Percentiles rank a stretch among this genome's conserved stretches.
Evolutionary conservation across 2,329 filamentous ascomycete genomes (phyloP).

Genomic region (Epichloe coenophiala): DNA sequence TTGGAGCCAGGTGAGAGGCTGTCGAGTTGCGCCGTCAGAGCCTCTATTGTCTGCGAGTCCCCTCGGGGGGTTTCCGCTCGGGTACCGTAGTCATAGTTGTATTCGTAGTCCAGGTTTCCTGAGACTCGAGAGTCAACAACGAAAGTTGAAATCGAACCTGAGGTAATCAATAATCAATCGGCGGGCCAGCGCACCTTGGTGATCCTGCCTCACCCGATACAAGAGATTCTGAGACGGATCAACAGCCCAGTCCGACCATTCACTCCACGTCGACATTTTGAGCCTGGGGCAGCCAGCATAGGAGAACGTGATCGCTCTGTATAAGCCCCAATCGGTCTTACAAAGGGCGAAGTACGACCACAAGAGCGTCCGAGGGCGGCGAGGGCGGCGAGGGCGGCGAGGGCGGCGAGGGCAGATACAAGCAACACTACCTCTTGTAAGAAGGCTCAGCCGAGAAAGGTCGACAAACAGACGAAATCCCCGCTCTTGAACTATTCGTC

Average conservation of each 20-base stretch:
- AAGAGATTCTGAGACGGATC: slow-evolving; percentile 9
- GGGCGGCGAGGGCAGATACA: background rate
- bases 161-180: background rate
- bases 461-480: background rate
- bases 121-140: background rate
- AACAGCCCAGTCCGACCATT: slow-evolving; percentile 15
- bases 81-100: background rate
- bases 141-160: background rate
- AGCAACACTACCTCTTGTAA: slow-evolving; percentile 5
- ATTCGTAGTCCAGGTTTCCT: slow-evolving; percentile 4
- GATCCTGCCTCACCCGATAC: slow-evolving; percentile 14
- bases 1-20: slow-evolving; percentile 1
- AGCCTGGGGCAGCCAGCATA: background rate
- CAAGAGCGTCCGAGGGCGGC: background rate
- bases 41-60: background rate
- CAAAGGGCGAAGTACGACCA: background rate
- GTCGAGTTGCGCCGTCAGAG: background rate
- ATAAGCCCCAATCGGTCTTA: background rate
- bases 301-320: background rate
- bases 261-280: slow-evolving; percentile 10
- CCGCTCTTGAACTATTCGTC: background rate
- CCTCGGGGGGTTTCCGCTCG: slow-evolving; percentile 1
- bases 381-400: background rate
- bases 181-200: background rate
- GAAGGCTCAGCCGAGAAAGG: slow-evolving; percentile 2